Percentiles rank a stretch among this genome's conserved stretches.
Evolutionary conservation across 805 yeast genomes (phyloP).

Genomic region (Sugiyamaella floridensis): DNA sequence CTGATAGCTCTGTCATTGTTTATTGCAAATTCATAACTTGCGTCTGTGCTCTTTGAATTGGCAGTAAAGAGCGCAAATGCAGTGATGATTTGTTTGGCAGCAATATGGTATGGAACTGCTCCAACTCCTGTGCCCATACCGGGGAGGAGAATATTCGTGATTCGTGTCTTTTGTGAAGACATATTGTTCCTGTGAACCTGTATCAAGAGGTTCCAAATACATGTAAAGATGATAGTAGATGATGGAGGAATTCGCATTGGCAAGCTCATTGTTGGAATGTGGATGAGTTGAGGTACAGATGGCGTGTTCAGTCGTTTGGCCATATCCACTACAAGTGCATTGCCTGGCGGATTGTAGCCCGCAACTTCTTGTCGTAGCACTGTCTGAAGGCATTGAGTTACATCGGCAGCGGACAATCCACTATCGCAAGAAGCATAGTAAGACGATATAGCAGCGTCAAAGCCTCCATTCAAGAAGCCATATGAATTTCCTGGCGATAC

Average conservation of each 20-base stretch:
- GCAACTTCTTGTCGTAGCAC: conserved; percentile 7
- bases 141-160: conserved; percentile 30
- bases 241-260: conserved; percentile 21
- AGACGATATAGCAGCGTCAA: conserved; percentile 36
- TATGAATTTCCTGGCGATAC: conserved; percentile 49
- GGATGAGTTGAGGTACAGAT: conserved; percentile 29
- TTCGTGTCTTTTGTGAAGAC: conserved; percentile 3
- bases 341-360: conserved; percentile 33
- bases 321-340: conserved; percentile 30
- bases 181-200: conserved; percentile 22
- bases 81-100: conserved; percentile 31
- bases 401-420: conserved; percentile 12
- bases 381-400: conserved; percentile 15
- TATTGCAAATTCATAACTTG: neutral
- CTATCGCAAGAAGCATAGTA: conserved; percentile 19
- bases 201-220: conserved; percentile 31
- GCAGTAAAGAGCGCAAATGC: conserved; percentile 3
- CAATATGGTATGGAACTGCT: conserved; percentile 27
- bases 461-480: conserved; percentile 48
- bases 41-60: neutral
- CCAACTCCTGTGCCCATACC: conserved; percentile 40
- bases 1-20: neutral
- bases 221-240: conserved; percentile 31
- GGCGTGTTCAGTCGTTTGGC: conserved; percentile 26
- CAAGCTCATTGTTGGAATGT: conserved; percentile 37